Conservation (phyloP, 345 rosid genomes). For the Aurinia saxatilis region DNA sequence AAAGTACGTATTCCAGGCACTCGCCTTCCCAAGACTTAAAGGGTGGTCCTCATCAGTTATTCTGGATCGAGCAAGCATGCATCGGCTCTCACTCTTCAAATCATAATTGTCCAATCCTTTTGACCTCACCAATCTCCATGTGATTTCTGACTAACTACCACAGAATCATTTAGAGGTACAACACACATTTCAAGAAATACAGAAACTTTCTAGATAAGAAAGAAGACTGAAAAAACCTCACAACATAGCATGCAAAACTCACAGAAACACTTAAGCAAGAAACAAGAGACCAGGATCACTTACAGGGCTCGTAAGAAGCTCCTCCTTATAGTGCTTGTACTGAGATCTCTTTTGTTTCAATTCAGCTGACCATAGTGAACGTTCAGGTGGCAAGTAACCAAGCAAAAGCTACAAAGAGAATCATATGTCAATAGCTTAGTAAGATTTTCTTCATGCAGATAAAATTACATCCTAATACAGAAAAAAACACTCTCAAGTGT, state of each 20-base stretch:
- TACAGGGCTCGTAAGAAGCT: slow-evolving; percentile 93
- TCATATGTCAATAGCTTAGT: background rate
- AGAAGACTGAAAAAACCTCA: too few species aligned
- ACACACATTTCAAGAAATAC: slow-evolving; percentile 3
- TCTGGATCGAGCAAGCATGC: slow-evolving; percentile 71
- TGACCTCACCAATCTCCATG: slow-evolving; percentile 80
- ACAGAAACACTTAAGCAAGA: too few species aligned
- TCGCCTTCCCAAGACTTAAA: slow-evolving; percentile 79
- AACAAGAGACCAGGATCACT: slow-evolving; percentile 26
- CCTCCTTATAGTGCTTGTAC: slow-evolving; percentile 80
- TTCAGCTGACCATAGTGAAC: slow-evolving; percentile 74
- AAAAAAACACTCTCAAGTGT: too few species aligned
- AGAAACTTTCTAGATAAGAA: background rate
- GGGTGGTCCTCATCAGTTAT: slow-evolving; percentile 92
- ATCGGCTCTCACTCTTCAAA: slow-evolving; percentile 43
- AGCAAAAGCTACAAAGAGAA: slow-evolving; percentile 62
- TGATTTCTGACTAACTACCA: slow-evolving; percentile 97
- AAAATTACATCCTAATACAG: background rate
- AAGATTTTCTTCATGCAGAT: background rate
- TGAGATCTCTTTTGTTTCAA: slow-evolving; percentile 82
- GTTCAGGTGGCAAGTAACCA: slow-evolving; percentile 88
- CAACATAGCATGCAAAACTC: too few species aligned
- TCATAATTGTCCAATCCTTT: slow-evolving; percentile 40
- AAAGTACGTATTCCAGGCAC: slow-evolving; percentile 92
- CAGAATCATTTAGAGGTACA: slow-evolving; percentile 51